Percentiles rank a stretch among this genome's conserved stretches.
Conservation (phyloP, 164 flowering plant species). For the Sextonia rubra region DNA sequence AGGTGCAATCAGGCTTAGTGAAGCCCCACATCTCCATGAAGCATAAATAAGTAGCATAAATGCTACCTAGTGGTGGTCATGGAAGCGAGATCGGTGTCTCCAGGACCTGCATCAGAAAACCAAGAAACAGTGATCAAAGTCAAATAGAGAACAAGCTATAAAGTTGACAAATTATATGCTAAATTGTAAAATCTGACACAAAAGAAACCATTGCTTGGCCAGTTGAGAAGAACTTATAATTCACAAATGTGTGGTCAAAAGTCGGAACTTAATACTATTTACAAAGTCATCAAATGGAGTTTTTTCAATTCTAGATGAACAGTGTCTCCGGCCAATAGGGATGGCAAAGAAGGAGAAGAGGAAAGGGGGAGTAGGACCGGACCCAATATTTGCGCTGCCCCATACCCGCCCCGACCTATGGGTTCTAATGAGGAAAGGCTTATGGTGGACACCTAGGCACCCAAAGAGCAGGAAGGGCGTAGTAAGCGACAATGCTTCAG, state of each 20-base stretch:
- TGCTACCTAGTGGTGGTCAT: conserved; percentile 53
- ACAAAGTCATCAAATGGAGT: background rate
- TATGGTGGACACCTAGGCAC: too few species aligned
- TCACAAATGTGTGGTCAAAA: background rate
- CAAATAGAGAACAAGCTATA: background rate
- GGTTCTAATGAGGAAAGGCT: too few species aligned
- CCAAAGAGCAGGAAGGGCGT: too few species aligned
- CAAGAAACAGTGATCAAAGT: background rate
- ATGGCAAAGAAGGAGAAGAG: too few species aligned
- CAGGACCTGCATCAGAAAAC: conserved; percentile 41
- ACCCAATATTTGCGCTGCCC: too few species aligned
- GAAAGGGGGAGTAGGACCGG: too few species aligned
- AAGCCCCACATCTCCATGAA: background rate
- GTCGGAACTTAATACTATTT: background rate
- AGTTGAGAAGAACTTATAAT: background rate
- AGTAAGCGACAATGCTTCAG: too few species aligned
- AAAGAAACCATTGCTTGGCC: background rate
- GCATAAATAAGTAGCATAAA: background rate
- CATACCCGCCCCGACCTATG: too few species aligned
- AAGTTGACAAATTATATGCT: background rate
- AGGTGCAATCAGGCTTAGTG: background rate
- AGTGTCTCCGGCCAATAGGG: too few species aligned
- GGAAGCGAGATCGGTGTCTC: conserved; percentile 69
- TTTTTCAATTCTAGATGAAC: background rate
- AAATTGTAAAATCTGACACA: background rate